These are phyloP conservation scores for Neurospora tetrasperma DNA, from an alignment of 495 filamentous ascomycete genomes.

Conservation along the genomic window DNA sequence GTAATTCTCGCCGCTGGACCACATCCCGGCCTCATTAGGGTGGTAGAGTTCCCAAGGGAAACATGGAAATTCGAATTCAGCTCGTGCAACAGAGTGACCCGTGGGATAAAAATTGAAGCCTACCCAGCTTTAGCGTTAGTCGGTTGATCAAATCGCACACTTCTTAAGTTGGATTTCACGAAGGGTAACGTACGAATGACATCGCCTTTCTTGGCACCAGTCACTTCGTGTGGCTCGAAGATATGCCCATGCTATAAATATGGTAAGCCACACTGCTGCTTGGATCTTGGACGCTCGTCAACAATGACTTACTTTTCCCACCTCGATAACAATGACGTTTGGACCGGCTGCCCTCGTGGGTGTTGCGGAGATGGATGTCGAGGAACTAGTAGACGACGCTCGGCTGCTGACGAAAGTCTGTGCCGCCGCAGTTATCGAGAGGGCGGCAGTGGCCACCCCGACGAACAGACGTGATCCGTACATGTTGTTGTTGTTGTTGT, in stretches of 20 bases:
- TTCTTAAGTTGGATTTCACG: not conserved
- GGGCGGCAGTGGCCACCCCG: slow-evolving; percentile 5
- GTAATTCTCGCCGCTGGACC: not conserved
- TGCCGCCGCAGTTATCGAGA: slow-evolving; percentile 1
- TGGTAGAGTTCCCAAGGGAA: not conserved
- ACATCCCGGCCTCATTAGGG: not conserved
- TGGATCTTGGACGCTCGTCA: not conserved
- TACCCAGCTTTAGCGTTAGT: not conserved
- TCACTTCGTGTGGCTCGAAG: not conserved
- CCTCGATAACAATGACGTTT: slow-evolving; percentile 18
- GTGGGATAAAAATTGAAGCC: not conserved
- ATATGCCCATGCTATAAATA: not conserved
- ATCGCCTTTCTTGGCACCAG: not conserved
- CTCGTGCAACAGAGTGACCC: not conserved
- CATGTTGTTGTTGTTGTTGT: slow-evolving; percentile 1
- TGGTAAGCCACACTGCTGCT: slow-evolving; percentile 1
- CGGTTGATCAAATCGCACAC: not conserved
- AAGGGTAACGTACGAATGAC: not conserved
- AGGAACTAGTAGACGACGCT: not conserved
- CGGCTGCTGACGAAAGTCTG: not conserved
- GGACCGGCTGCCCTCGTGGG: slow-evolving; percentile 1
- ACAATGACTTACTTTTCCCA: slow-evolving; percentile 22
- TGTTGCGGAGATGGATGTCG: slow-evolving; percentile 6
- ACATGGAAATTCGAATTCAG: not conserved
- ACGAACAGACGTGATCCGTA: slow-evolving; percentile 2